Evolutionary conservation across 73 alveolate species (phyloP), one percentile per base, ranked within the genome.

Genomic region (Stentor roeselii): DNA sequence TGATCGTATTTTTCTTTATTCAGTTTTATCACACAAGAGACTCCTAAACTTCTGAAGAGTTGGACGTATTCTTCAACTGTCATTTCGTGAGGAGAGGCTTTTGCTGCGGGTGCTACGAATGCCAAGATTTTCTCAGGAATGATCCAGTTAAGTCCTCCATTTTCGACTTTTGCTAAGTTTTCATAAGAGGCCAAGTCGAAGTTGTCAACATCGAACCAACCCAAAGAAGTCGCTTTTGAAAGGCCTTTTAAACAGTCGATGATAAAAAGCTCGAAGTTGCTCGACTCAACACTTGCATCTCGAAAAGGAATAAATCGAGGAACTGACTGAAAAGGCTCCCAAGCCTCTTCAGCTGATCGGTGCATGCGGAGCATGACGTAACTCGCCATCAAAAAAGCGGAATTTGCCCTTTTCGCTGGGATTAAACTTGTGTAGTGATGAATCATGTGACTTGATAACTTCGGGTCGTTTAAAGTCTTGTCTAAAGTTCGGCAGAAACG

Each of bases 41-140:
- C 95, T 30, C 92, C 94, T 77, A 94, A 77, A 75, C 94, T 91
- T 89, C 92, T 94, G 89, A 96, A 96, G 14, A 96, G 90, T 2
- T 93, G 95, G 21, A 92, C 93, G 86, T 95, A 96, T 82, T 96
- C 99, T 82, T 96, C 99, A 3, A 99, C 98, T 35, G 94, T 86
- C 85, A 58, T 15, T 58, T 14, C n/a, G 14, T 58, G 14, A 21
- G n/a, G n/a, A 82, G 76, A 39, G 21, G 91, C 59, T 60, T 75
- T 82, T 74, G 86, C 67, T 3, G 86, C 67, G 30, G 98, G 98
- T 0, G 93, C 91, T 34, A 89, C 77, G 39, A 93, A 89, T 4
- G 98, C 97, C 2, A 93, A 35, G 83, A 91, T 59, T 75, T 93
- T 91, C 0, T 86, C 87, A 15, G 98, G 98, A 50, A 93, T 93